phyloP scores from a whole-genome alignment of 1,284 basidiomycete species.

The Marasmius oreades region DNA sequence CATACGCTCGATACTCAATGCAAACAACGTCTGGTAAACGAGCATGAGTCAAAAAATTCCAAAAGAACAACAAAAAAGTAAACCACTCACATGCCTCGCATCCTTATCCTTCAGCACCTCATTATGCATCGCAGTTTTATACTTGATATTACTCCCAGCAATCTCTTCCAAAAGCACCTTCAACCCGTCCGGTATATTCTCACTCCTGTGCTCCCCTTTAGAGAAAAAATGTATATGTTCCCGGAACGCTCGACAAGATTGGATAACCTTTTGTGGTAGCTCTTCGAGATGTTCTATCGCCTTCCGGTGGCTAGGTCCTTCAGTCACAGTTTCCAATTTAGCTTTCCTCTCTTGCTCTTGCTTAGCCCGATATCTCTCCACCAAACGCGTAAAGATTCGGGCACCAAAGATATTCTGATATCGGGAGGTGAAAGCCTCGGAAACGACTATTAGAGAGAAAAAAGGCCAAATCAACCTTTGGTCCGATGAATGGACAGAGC shows the following conservation, averaged over 20 bases:
- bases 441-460: constrained; percentile 42
- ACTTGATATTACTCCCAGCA: constrained; percentile 26
- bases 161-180: constrained; percentile 46
- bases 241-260: constrained; percentile 41
- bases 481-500: background rate
- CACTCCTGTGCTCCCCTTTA: constrained; percentile 20
- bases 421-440: constrained; percentile 56
- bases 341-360: background rate
- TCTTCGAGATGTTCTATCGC: constrained; percentile 34
- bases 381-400: constrained; percentile 42
- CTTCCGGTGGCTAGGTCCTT: background rate
- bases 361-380: constrained; percentile 36
- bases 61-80: background rate
- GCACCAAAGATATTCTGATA: constrained; percentile 51
- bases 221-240: constrained; percentile 42
- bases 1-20: constrained; percentile 53
- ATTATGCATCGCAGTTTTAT: constrained; percentile 36
- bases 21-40: constrained; percentile 39
- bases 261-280: constrained; percentile 46
- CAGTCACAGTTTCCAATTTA: too few relatives aligned
- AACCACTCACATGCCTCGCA: constrained; percentile 44
- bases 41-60: background rate
- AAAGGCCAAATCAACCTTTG: background rate
- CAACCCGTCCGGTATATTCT: constrained; percentile 35
- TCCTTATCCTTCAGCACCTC: constrained; percentile 49